A percentile compares a stretch with the other conserved stretches of the same genome.
phyloP scores from a whole-genome alignment of 2,329 filamentous ascomycete species.

The Scopulariopsis brevicaulis region DNA sequence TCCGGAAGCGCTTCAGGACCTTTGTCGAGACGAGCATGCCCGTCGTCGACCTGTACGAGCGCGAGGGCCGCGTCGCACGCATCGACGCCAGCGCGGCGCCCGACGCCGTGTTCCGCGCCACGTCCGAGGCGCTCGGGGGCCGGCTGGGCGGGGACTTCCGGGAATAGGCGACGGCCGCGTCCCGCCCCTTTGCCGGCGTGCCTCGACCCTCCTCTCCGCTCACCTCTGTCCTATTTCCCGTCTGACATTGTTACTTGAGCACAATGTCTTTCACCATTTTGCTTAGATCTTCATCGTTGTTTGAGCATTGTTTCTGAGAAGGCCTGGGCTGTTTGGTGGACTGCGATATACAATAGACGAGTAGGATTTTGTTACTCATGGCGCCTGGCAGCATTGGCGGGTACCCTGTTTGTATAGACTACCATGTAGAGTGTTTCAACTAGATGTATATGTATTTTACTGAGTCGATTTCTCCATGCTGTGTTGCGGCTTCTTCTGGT shows the following conservation, averaged over 20 bases:
- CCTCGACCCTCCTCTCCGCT: not conserved
- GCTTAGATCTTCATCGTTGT: not conserved
- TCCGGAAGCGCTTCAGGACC: conserved; percentile 89
- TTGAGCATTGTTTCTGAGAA: not conserved
- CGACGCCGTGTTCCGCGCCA: conserved; percentile 47
- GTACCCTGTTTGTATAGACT: not conserved
- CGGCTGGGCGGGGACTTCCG: conserved; percentile 25
- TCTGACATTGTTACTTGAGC: not conserved
- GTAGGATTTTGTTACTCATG: not conserved
- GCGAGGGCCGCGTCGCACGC: conserved; percentile 67
- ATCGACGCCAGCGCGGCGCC: conserved; percentile 60
- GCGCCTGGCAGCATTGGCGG: not conserved
- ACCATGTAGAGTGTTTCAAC: not conserved
- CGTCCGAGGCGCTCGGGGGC: conserved; percentile 35
- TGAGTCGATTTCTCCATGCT: no score
- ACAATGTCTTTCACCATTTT: not conserved
- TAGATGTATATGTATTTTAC: not conserved
- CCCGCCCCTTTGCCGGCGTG: not conserved
- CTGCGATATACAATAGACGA: not conserved
- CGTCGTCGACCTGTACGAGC: conserved; percentile 76
- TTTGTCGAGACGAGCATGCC: conserved; percentile 98
- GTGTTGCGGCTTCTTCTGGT: no score
- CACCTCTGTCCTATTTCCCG: no score
- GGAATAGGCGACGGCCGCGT: not conserved
- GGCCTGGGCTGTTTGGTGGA: not conserved